phyloP scores from a whole-genome alignment of 148 eudicot species.

The Vaccinium macrocarpon region DNA sequence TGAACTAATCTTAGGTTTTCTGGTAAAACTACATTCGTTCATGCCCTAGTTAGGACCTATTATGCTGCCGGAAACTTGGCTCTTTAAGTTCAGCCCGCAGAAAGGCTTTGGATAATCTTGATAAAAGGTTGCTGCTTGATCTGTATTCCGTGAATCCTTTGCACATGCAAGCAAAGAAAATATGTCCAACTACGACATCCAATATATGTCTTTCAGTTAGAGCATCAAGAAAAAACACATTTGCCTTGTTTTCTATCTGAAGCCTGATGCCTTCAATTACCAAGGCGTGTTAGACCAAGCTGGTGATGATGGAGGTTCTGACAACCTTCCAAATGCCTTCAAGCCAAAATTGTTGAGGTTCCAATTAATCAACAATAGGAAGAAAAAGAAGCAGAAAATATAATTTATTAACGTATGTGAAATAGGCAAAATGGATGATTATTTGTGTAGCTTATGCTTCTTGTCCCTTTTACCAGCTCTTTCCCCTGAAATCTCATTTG shows the following conservation, averaged over 20 bases:
- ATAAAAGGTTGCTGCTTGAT: background rate
- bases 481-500: slow-evolving; percentile 49
- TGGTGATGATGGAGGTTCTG: slow-evolving; percentile 77
- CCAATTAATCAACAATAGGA: background rate
- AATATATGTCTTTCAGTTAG: background rate
- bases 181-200: background rate
- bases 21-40: background rate
- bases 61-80: slow-evolving; percentile 5
- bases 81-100: background rate
- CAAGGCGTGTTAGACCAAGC: slow-evolving; percentile 79
- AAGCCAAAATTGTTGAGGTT: slow-evolving; percentile 18
- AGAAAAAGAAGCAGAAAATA: background rate
- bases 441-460: slow-evolving; percentile 61
- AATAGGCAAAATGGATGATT: background rate
- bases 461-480: slow-evolving; percentile 75
- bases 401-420: background rate
- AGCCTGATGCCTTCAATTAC: slow-evolving; percentile 58
- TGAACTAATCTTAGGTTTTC: background rate
- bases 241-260: slow-evolving; percentile 41
- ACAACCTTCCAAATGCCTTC: slow-evolving; percentile 69
- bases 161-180: background rate
- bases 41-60: background rate
- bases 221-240: background rate
- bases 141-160: background rate
- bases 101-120: slow-evolving; percentile 13